Evolutionary conservation across 2,329 filamentous ascomycete species (phyloP).

Genomic region (Hypoxylon sp.): DNA sequence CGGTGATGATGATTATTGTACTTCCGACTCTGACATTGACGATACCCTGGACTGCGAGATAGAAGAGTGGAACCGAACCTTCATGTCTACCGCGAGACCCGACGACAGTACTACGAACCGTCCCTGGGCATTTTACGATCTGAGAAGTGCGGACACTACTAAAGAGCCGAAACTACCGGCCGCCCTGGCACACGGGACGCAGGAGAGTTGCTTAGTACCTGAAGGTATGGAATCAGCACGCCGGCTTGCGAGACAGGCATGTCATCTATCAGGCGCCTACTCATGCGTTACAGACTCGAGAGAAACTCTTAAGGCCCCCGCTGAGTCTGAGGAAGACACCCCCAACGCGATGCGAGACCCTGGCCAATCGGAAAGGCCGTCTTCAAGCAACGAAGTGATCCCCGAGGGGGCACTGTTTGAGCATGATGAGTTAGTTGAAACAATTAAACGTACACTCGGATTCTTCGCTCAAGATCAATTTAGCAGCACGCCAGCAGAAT

Average conservation of each 20-base stretch:
- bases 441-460: not conserved
- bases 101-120: conserved; percentile 4
- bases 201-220: not conserved
- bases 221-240: conserved; percentile 22
- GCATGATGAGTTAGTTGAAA: not conserved
- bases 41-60: conserved; percentile 35
- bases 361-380: not conserved
- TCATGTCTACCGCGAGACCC: not conserved
- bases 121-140: conserved; percentile 49
- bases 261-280: not conserved
- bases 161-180: not conserved
- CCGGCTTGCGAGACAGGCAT: conserved; percentile 26
- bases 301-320: not conserved
- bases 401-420: too few relatives aligned
- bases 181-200: not conserved
- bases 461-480: not conserved
- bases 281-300: not conserved
- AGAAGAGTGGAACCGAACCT: conserved; percentile 32
- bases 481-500: not conserved
- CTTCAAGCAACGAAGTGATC: not conserved
- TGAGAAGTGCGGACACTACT: conserved; percentile 37
- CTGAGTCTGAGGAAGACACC: not conserved
- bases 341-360: not conserved
- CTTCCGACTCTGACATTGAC: conserved; percentile 38
- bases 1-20: conserved; percentile 49